phyloP scores from a whole-genome alignment of 2,329 filamentous ascomycete species.

The Cladosporium sp. region DNA sequence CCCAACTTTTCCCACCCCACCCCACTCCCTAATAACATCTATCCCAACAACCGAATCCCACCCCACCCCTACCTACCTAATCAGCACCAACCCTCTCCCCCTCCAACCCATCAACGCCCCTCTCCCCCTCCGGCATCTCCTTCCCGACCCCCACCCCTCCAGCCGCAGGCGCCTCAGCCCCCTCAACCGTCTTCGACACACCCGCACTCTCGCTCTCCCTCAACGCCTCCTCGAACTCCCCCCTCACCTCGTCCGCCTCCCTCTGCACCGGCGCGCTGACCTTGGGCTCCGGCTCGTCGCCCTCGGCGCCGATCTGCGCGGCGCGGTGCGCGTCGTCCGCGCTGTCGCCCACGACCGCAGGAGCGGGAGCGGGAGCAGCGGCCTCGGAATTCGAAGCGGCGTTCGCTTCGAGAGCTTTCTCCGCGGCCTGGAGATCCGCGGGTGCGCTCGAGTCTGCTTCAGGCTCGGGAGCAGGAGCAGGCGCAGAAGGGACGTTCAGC shows the following conservation, averaged over 20 bases:
- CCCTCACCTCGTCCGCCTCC: constrained; percentile 11
- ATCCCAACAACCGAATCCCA: too few relatives aligned
- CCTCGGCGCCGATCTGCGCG: constrained; percentile 8
- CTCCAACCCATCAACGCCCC: too few relatives aligned
- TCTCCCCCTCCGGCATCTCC: too few relatives aligned
- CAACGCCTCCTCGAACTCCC: constrained; percentile 12
- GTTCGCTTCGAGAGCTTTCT: constrained; percentile 22
- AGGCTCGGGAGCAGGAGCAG: constrained; percentile 1
- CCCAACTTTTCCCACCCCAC: too few relatives aligned
- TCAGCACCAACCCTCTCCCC: too few relatives aligned
- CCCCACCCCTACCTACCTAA: too few relatives aligned
- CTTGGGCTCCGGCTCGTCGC: constrained; percentile 17
- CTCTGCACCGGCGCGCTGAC: constrained; percentile 14
- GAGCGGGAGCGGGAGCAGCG: constrained; percentile 16
- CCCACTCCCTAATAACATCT: too few relatives aligned
- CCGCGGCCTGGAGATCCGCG: constrained; percentile 6
- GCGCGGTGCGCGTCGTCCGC: not conserved
- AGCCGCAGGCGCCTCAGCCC: too few relatives aligned
- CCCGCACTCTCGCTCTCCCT: not conserved
- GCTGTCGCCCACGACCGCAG: constrained; percentile 7
- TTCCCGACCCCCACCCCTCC: constrained; percentile 3
- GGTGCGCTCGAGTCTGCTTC: not conserved
- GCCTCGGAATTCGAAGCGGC: constrained; percentile 20
- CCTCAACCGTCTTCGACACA: too few relatives aligned
- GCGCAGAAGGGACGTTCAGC: constrained; percentile 27